Base-by-base conservation (phyloP, 2,329 filamentous ascomycete species). In the Alternaria solani region DNA sequence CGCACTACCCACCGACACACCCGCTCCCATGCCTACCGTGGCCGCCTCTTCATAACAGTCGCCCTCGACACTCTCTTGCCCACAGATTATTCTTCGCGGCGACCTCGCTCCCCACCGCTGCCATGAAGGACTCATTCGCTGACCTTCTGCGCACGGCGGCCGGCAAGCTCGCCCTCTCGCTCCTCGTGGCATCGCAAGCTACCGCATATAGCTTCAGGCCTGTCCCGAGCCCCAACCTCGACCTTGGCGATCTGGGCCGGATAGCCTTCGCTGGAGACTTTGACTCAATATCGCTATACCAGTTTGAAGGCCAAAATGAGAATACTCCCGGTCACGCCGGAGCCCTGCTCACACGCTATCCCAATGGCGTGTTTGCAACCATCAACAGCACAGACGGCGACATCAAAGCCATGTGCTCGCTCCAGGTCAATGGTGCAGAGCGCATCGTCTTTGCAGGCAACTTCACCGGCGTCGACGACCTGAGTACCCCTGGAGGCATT, bases 241-340 rank as follows among this genome's bases (percentile, higher is more conserved):
- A 96, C 75, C 85, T 97, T 60, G 87, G 86, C 28, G 82, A 88
- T 58, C 83, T 99, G 36, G 95, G 95, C 59, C 88, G 91, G 70
- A 89, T 97, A 67, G 93, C 91, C 55, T 85, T 99, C 60, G 91
- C 89, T 1, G 95, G 95, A 70, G 90, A 97, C 79, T 99, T 97
- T 77, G 88, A 92, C 72, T 92, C 93, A 55, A 91, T 98, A 71
- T 97, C 95, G 12, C 83, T 97, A 39, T 98, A 95, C 81, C 84
- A 94, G 75, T 98, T 89, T 72, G 84, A 90, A 72, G 92, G 91
- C 64, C 94, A 99, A 77, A 89, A 84, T 59, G 88, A 94, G 78
- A 82, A 84, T 62, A 81, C 85, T 16, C 86, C 88, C 70, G 88
- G 81, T 71, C 87, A 85, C 60, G 93, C 96, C 83, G 92, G 91